phyloP scores from a whole-genome alignment of 2,329 filamentous ascomycete genomes.

The Colletotrichum sp. region DNA sequence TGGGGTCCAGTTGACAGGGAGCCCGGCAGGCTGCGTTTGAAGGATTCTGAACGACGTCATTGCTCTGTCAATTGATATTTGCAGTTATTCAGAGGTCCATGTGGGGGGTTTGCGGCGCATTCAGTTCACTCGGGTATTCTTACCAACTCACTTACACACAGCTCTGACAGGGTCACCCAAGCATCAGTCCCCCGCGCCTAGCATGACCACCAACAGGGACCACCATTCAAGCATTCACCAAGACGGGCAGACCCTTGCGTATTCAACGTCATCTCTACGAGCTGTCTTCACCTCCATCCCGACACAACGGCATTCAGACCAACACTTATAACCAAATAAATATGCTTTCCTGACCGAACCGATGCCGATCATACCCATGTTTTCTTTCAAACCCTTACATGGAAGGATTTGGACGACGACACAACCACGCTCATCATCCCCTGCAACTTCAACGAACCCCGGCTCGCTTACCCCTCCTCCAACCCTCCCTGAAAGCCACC shows the following conservation, averaged over 20 bases:
- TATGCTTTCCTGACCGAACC: background rate
- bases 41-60: constrained; percentile 2
- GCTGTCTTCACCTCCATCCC: background rate
- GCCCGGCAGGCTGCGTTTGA: background rate
- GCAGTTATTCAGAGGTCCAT: background rate
- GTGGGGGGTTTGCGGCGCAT: background rate
- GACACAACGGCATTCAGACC: background rate
- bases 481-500: background rate
- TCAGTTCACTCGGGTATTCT: background rate
- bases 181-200: background rate
- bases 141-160: background rate
- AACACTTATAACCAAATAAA: background rate
- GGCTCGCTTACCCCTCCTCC: background rate
- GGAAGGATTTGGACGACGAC: background rate
- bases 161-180: background rate
- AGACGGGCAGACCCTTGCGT: background rate
- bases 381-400: background rate
- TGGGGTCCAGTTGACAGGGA: background rate
- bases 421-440: background rate
- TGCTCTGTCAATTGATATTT: background rate
- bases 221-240: background rate
- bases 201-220: background rate
- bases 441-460: background rate
- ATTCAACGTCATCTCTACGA: background rate
- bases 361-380: background rate